phyloP scores from a whole-genome alignment of 192 early-diverging fungal genomes.

The Kappamyces sp. region DNA sequence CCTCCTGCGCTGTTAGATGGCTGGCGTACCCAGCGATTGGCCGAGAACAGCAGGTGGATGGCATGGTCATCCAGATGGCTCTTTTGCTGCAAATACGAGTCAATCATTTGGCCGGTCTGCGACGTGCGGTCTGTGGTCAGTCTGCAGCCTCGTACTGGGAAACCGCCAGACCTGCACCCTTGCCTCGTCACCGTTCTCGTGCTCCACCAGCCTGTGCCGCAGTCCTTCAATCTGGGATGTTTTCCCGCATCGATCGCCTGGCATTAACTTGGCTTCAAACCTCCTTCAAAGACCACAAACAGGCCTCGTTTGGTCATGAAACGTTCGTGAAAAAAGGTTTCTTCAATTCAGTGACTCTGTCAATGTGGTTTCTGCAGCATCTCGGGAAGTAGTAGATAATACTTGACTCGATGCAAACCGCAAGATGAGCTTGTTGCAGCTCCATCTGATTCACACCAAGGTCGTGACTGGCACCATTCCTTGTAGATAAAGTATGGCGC shows the following conservation, averaged over 20 bases:
- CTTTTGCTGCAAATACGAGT: conserved; percentile 70
- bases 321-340: too few relatives aligned
- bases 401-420: too few relatives aligned
- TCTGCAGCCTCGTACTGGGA: conserved; percentile 55
- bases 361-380: too few relatives aligned
- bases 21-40: conserved; percentile 83
- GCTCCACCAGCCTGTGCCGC: conserved; percentile 26
- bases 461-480: too few relatives aligned
- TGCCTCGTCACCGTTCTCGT: conserved; percentile 40
- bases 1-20: conserved; percentile 49
- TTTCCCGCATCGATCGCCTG: conserved; percentile 87
- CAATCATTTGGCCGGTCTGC: conserved; percentile 83
- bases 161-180: conserved; percentile 66
- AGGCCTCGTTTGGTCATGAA: conserved; percentile 53
- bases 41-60: conserved; percentile 90
- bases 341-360: too few relatives aligned
- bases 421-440: too few relatives aligned
- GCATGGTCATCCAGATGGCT: conserved; percentile 71
- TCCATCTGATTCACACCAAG: too few relatives aligned
- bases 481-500: too few relatives aligned
- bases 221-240: conserved; percentile 77
- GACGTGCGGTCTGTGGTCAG: conserved; percentile 72
- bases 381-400: too few relatives aligned
- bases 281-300: conserved; percentile 88
- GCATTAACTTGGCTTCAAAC: not conserved